Base-by-base conservation (phyloP, 73 alveolate species). In the Paramecium bursaria region DNA sequence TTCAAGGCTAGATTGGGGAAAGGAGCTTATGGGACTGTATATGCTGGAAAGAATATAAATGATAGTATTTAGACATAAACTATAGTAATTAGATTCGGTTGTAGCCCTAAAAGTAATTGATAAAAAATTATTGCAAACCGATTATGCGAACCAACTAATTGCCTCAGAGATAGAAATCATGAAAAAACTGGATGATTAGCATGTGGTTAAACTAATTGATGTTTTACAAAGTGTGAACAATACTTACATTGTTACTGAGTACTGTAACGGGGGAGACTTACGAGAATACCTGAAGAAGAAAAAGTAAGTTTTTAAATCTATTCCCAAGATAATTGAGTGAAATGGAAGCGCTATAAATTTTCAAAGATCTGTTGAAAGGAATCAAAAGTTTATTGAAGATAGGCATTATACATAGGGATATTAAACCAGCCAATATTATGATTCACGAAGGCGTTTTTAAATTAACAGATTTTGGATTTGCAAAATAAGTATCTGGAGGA, bases 11-110 rank as follows among this genome's bases (percentile, higher is more conserved):
- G 46, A 54, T 48, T 79, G 19, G 89, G 89, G 22, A 79, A 79
- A 42, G 89, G 89, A 49, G 85, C 89, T 79, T 79, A 61, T 53
- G 89, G 89, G 15, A 79, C 89, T 9, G 89, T 79, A 11, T 79
- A 54, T 44, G 55, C 76, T 13, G 89, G 89, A 21, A 73, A 46
- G 48, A 79, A 79, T 39, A 21, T 33, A 15, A 15, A 17, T 1
- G 82, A 35, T 33, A 67, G 82, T 15, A 67, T 39, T 39, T 67
- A 39, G n/a, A n/a, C n/a, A 39, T 44, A 39, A 67, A n/a, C 26
- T 19, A 27, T 53, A 67, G 17, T 30, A 15, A 9, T 3, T 33
- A 33, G 82, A 67, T 42, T 25, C 33, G 3, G 35, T 33, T 31
- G 60, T 67, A 25, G 82, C 82, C 17, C 55, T 67, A 14, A 67